These are phyloP conservation scores for Phytophthora fragariae DNA, from an alignment of 352 stramenopile genomes.

Conservation along the genomic window DNA sequence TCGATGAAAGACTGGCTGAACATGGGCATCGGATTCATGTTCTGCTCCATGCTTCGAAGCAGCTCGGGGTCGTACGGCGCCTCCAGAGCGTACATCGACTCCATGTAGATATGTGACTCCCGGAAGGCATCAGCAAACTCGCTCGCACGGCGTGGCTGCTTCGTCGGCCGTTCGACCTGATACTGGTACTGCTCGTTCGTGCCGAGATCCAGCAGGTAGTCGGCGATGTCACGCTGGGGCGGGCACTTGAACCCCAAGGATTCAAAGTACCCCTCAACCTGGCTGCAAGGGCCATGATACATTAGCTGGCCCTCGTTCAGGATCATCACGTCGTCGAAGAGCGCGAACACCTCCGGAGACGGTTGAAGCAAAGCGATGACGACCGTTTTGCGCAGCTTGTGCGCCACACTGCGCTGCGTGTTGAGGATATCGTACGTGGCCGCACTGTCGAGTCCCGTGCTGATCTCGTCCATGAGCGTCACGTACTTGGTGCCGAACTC, in stretches of 20 bases:
- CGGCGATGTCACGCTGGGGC: constrained; percentile 35
- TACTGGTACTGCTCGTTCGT: constrained; percentile 37
- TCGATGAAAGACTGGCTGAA: constrained; percentile 42
- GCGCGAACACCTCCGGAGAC: constrained; percentile 86
- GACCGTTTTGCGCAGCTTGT: constrained; percentile 38
- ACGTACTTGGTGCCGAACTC: constrained; percentile 73
- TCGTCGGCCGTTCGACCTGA: constrained; percentile 14
- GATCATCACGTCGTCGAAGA: constrained; percentile 70
- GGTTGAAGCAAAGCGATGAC: constrained; percentile 85
- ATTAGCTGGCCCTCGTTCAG: constrained; percentile 86
- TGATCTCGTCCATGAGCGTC: constrained; percentile 91
- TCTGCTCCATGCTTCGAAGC: constrained; percentile 20
- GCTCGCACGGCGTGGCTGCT: constrained; percentile 24
- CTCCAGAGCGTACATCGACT: constrained; percentile 22
- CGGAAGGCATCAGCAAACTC: constrained; percentile 31
- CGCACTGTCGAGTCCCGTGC: constrained; percentile 88
- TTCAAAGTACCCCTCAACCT: constrained; percentile 44
- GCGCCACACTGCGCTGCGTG: constrained; percentile 32
- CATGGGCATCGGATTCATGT: constrained; percentile 40
- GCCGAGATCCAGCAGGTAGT: constrained; percentile 35
- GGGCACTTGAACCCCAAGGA: constrained; percentile 44
- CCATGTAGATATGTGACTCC: constrained; percentile 18
- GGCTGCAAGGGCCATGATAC: constrained; percentile 51
- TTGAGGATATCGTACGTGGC: constrained; percentile 46
- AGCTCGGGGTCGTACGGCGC: constrained; percentile 23